Evolutionary conservation across 225 moss, liverwort and hornwort genomes (phyloP).

Genomic region (Ulota crispa): DNA sequence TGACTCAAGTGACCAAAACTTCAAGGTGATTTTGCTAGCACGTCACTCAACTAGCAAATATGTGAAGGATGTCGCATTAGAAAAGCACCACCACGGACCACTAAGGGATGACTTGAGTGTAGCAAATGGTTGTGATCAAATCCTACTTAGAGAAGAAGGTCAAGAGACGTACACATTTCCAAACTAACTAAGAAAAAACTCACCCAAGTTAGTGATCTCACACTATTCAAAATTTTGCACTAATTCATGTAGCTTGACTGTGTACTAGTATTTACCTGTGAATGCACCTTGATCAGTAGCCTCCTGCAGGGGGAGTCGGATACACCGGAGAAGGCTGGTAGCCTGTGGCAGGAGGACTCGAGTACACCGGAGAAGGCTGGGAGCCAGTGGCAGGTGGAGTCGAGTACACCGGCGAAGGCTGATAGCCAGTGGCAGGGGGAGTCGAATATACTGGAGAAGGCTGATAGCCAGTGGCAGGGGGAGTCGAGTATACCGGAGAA

Average conservation of each 20-base stretch:
- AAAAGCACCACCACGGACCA: too few species aligned
- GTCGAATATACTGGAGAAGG: background rate
- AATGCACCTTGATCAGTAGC: background rate
- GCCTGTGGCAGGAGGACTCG: constrained; percentile 13
- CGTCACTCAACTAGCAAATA: too few species aligned
- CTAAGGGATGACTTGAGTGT: too few species aligned
- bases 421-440: constrained; percentile 1
- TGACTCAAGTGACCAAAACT: too few species aligned
- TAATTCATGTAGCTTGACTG: background rate
- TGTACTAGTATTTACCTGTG: background rate
- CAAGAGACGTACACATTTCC: too few species aligned
- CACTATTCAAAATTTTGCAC: too few species aligned
- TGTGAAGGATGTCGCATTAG: too few species aligned
- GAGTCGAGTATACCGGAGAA: constrained; percentile 3
- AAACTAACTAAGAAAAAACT: too few species aligned
- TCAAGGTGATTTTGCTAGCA: too few species aligned
- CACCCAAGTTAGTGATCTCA: too few species aligned
- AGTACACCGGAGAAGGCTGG: constrained; percentile 13
- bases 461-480: background rate
- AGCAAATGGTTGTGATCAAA: too few species aligned
- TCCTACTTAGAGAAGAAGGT: too few species aligned
- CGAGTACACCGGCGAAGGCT: constrained; percentile 18
- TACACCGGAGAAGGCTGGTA: constrained; percentile 18
- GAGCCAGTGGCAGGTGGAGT: constrained; percentile 19
- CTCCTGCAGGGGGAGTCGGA: constrained; percentile 13